phyloP scores from a whole-genome alignment of 2,329 filamentous ascomycete species.

The Penicillium rolfsii region DNA sequence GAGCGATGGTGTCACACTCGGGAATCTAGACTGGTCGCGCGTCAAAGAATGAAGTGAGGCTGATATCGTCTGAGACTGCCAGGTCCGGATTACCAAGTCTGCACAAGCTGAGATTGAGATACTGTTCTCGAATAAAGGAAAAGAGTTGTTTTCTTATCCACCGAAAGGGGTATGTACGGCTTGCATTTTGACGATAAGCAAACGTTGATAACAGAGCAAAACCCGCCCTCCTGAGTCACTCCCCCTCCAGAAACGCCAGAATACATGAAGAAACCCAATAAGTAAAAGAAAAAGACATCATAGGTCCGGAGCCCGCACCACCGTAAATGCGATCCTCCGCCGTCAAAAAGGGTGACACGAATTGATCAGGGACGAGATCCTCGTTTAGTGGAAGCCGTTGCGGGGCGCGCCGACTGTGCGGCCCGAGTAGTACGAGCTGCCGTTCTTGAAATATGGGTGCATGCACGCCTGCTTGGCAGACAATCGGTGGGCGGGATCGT shows the following conservation, averaged over 20 bases:
- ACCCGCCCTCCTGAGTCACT: constrained; percentile 35
- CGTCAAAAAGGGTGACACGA: constrained; percentile 28
- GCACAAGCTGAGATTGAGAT: background rate
- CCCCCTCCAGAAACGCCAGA: constrained; percentile 38
- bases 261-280: constrained; percentile 28
- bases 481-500: constrained; percentile 83
- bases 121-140: background rate
- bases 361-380: constrained; percentile 14
- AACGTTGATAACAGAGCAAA: constrained; percentile 35
- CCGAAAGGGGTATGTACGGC: constrained; percentile 35
- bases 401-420: constrained; percentile 36
- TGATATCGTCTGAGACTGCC: constrained; percentile 10
- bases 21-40: background rate
- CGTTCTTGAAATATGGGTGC: constrained; percentile 76
- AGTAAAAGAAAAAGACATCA: constrained; percentile 25
- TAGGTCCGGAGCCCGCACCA: constrained; percentile 12
- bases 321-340: constrained; percentile 11
- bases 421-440: constrained; percentile 53
- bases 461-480: constrained; percentile 85
- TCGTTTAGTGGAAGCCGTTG: constrained; percentile 45
- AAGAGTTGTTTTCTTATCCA: background rate
- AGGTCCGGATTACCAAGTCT: background rate
- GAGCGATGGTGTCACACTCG: constrained; percentile 6
- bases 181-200: constrained; percentile 34
- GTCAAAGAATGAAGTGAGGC: constrained; percentile 1